phyloP scores from a whole-genome alignment of 2,329 filamentous ascomycete species.

The Colletotrichum cuscutae region DNA sequence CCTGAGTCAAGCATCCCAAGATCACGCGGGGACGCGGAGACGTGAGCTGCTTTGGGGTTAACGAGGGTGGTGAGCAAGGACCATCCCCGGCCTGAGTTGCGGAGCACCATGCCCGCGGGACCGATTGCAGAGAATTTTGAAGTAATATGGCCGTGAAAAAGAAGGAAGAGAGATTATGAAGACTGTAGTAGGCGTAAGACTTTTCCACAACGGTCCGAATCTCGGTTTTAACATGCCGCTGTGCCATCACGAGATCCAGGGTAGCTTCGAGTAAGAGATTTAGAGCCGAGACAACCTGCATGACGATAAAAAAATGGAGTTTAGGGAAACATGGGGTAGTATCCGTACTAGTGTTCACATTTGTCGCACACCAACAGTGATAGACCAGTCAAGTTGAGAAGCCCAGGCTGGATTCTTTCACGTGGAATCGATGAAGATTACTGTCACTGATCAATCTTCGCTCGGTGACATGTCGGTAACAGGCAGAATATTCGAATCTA shows the following conservation, averaged over 20 bases:
- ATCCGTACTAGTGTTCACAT: neutral
- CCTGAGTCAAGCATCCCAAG: slow-evolving; percentile 1
- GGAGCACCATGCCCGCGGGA: neutral
- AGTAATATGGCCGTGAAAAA: neutral
- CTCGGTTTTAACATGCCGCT: neutral
- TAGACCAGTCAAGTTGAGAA: neutral
- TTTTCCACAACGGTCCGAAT: slow-evolving; percentile 5
- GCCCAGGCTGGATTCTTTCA: neutral
- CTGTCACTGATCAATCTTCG: too few species aligned
- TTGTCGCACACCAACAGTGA: neutral
- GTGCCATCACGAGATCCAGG: neutral
- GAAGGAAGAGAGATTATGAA: neutral
- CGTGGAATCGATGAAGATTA: neutral
- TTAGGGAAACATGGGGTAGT: neutral
- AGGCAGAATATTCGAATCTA: neutral
- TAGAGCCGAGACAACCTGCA: neutral
- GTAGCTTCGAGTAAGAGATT: neutral
- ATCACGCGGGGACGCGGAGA: neutral
- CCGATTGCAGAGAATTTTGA: neutral
- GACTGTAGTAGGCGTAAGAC: too few species aligned
- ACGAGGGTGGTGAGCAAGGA: neutral
- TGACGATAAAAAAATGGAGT: neutral
- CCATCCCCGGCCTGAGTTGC: neutral
- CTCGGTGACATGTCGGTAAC: neutral
- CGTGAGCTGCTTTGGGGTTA: neutral